Evolutionary conservation across 106 monocot species (phyloP).

Genomic region (Dendrobium huoshanense): DNA sequence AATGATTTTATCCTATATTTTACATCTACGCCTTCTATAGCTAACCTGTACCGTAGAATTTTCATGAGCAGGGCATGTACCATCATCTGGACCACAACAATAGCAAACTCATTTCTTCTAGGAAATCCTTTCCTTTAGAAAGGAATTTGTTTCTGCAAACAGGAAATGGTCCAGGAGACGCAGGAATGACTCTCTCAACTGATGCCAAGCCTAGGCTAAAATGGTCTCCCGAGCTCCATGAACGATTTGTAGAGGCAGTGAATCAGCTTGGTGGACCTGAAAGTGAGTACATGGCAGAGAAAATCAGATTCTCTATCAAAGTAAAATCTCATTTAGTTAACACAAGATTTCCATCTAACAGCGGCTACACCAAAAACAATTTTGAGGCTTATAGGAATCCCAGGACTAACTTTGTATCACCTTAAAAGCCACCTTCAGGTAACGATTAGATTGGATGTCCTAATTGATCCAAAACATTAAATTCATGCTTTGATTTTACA

Average conservation of each 20-base stretch:
- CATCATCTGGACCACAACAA: constrained; percentile 33
- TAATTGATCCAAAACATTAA: not conserved
- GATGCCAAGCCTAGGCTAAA: constrained; percentile 92
- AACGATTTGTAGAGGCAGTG: constrained; percentile 76
- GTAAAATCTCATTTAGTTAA: not conserved
- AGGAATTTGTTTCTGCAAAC: constrained; percentile 54
- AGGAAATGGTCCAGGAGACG: constrained; percentile 37
- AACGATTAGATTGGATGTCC: not conserved
- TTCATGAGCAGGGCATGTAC: constrained; percentile 42
- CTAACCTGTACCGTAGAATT: not conserved
- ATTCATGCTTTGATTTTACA: constrained; percentile 12
- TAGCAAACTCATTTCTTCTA: constrained; percentile 32
- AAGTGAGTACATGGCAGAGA: constrained; percentile 45
- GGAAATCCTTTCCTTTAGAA: constrained; percentile 34
- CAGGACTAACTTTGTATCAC: constrained; percentile 63
- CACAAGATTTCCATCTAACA: constrained; percentile 17
- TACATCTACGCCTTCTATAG: not conserved
- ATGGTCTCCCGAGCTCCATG: constrained; percentile 88
- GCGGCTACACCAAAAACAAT: constrained; percentile 64
- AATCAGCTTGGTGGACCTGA: constrained; percentile 90
- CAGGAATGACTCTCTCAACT: constrained; percentile 81
- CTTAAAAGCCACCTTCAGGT: constrained; percentile 74
- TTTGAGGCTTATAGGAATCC: constrained; percentile 64
- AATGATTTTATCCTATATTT: not conserved
- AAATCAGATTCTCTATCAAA: not conserved